Conservation (phyloP, 1,284 basidiomycete species). For the Bondarzewia mesenterica region DNA sequence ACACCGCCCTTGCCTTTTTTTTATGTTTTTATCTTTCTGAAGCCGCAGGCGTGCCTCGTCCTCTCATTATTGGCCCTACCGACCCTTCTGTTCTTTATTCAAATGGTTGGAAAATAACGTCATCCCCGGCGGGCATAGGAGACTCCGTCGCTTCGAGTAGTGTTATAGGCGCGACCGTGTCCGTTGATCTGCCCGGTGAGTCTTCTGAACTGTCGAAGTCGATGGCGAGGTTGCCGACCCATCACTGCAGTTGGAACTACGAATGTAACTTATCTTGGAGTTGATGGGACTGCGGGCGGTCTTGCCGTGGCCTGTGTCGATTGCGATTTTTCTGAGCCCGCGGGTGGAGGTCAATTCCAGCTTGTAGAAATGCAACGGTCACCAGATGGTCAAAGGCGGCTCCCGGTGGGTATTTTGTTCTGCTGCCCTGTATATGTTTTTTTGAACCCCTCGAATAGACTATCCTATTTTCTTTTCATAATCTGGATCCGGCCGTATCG, state of each 20-base stretch:
- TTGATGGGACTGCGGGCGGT: not conserved
- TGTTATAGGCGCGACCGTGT: slow-evolving; percentile 1
- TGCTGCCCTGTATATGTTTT: not conserved
- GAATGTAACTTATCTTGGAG: not conserved
- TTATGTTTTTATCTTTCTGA: not conserved
- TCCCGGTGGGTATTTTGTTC: not conserved
- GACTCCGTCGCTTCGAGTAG: not conserved
- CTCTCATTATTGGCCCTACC: not conserved
- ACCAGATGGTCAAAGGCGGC: not conserved
- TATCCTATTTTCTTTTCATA: not conserved
- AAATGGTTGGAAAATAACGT: not conserved
- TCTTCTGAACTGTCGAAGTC: slow-evolving; percentile 4
- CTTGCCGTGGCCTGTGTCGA: slow-evolving; percentile 2
- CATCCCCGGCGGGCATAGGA: not conserved
- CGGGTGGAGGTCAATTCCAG: not conserved
- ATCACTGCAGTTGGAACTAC: slow-evolving; percentile 2
- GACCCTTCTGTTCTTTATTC: not conserved
- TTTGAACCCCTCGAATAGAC: not conserved
- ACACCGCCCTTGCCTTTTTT: not conserved
- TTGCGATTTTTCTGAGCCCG: not conserved
- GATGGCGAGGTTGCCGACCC: not conserved
- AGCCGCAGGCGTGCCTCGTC: slow-evolving; percentile 4
- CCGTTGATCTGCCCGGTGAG: not conserved
- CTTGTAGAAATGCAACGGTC: not conserved
- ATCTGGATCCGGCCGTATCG: not conserved